phyloP scores from a whole-genome alignment of 2,329 filamentous ascomycete species.

The Pseudogymnoascus verrucosus region DNA sequence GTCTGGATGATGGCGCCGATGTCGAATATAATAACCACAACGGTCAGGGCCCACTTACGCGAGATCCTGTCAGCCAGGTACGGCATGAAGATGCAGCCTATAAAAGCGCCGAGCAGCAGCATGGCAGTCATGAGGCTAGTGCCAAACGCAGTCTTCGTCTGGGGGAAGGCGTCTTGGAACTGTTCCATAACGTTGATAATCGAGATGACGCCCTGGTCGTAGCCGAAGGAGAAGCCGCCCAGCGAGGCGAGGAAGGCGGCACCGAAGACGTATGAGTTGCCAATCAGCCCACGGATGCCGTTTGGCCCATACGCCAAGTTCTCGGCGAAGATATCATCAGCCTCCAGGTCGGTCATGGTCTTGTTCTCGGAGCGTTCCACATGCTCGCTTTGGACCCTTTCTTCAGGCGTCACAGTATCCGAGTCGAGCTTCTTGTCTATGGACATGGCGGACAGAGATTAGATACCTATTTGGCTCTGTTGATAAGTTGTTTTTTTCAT shows the following conservation, averaged over 20 bases:
- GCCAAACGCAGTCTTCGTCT: conserved; percentile 29
- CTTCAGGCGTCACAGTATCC: background rate
- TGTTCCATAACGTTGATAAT: conserved; percentile 39
- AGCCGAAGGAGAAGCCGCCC: conserved; percentile 35
- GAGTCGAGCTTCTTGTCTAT: background rate
- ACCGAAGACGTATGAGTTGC: conserved; percentile 34
- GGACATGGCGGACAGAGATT: background rate
- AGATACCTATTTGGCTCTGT: background rate
- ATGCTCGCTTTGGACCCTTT: background rate
- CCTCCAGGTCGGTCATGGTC: background rate
- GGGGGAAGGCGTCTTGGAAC: conserved; percentile 33
- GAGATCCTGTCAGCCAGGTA: conserved; percentile 35
- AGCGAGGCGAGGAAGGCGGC: conserved; percentile 36
- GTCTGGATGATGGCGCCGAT: conserved; percentile 37
- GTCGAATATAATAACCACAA: conserved; percentile 31
- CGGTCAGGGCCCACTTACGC: conserved; percentile 34
- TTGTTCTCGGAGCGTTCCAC: background rate
- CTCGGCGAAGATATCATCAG: background rate
- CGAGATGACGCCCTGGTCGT: conserved; percentile 31
- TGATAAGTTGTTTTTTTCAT: background rate
- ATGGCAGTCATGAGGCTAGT: conserved; percentile 37
- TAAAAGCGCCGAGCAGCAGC: conserved; percentile 34
- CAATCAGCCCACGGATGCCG: conserved; percentile 28
- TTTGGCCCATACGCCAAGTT: conserved; percentile 23
- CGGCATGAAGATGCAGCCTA: conserved; percentile 29